phyloP scores from a whole-genome alignment of 257 asterid genomes.

The Ilex aquifolium region DNA sequence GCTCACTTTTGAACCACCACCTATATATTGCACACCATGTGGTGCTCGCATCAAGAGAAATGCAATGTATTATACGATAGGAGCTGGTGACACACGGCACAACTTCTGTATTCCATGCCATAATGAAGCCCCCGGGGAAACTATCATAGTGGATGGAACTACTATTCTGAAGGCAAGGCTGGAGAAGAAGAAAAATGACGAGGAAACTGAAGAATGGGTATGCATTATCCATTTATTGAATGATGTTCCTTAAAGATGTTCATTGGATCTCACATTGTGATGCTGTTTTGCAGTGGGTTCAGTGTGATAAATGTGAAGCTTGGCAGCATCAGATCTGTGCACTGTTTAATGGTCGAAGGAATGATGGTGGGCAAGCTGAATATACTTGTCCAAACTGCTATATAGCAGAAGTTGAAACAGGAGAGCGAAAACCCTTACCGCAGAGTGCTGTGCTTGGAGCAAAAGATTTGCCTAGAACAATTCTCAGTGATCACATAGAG shows the following conservation, averaged over 20 bases:
- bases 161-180: slow-evolving; percentile 68
- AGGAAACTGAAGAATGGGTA: slow-evolving; percentile 99
- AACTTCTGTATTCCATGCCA: slow-evolving; percentile 88
- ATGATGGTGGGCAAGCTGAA: slow-evolving; percentile 98
- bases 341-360: slow-evolving; percentile 93
- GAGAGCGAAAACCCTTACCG: slow-evolving; percentile 83
- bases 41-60: slow-evolving; percentile 94
- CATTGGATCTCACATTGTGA: too few relatives aligned
- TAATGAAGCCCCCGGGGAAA: slow-evolving; percentile 86
- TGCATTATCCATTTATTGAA: background rate
- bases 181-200: slow-evolving; percentile 88
- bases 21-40: slow-evolving; percentile 87
- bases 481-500: slow-evolving; percentile 92
- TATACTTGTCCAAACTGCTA: slow-evolving; percentile 99
- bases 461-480: slow-evolving; percentile 87
- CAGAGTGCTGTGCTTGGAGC: slow-evolving; percentile 99
- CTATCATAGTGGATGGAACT: slow-evolving; percentile 62
- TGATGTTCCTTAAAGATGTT: too few relatives aligned
- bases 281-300: slow-evolving; percentile 85
- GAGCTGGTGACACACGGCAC: slow-evolving; percentile 88
- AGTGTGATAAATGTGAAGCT: slow-evolving; percentile 97
- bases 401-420: slow-evolving; percentile 77
- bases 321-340: slow-evolving; percentile 99
- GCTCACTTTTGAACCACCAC: slow-evolving; percentile 96
- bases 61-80: slow-evolving; percentile 83